Base-by-base conservation (phyloP, 805 yeast species). In the Metschnikowia continentalis region DNA sequence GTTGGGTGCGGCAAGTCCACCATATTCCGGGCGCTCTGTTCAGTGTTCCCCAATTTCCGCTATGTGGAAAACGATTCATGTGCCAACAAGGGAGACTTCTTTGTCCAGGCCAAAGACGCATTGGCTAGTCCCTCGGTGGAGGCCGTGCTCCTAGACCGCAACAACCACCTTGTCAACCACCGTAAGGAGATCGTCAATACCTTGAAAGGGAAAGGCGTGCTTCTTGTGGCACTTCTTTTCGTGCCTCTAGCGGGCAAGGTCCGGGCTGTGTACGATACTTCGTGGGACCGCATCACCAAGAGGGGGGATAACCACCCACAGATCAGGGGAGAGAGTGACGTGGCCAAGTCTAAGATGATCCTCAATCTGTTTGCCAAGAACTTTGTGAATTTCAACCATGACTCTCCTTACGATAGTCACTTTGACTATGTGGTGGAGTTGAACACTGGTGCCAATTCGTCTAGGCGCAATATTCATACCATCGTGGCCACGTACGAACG, bases 1-100 rank as follows among this genome's bases (percentile, higher is more conserved):
- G 80, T 92, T 47, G 98, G 98, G 0, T 89, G 97, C 67, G 99
- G 99, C 6, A 94, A 94, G 63, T 90, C 97, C 0, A 90, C 97
- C 0, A 79, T 88, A 0, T 81, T 88, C 5, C 63, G 80, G 35
- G 83, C 91, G 0, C 70, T 94, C 38, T 54, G 61, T 0, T 61
- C 74, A 8, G 65, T 91, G 8, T 83, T 73, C 49, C 83, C 70
- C 0, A 50, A 52, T 2, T 86, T 96, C 85, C 84, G 79, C 0
- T 87, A 84, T 58, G 74, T 88, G 10, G 96, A 90, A 64, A 94
- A 90, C 68, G 98, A 92, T 67, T 81, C 88, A 5, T 74, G 74
- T 19, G 71, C 73, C 6, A 74, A 77, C n/a, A 78, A 76, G 50
- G 65, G 74, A 14, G 72, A 75, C 56, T 69, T 86, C 42, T 79